phyloP scores from a whole-genome alignment of 495 filamentous ascomycete genomes.

The Annulohypoxylon maeteangense region DNA sequence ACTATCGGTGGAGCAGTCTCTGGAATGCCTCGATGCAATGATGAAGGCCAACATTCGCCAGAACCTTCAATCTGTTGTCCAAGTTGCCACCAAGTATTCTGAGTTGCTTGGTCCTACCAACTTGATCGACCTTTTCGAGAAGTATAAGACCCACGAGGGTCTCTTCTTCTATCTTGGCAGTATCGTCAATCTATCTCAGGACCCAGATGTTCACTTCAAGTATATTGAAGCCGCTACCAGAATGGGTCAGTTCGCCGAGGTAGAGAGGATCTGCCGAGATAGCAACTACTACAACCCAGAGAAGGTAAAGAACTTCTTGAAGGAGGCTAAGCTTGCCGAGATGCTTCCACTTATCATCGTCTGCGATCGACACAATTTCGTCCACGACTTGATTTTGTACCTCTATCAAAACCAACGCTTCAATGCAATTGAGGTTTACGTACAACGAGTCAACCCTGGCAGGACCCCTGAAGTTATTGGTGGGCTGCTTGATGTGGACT shows the following conservation, averaged over 20 bases:
- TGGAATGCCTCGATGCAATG: conserved; percentile 97
- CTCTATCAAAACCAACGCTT: conserved; percentile 99
- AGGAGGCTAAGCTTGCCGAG: conserved; percentile 91
- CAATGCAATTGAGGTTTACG: conserved; percentile 99
- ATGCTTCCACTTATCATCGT: conserved; percentile 98
- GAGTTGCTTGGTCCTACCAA: conserved; percentile 91
- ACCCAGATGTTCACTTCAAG: conserved; percentile 97
- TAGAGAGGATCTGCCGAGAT: conserved; percentile 96
- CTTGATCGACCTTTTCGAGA: conserved; percentile 94
- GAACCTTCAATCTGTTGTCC: conserved; percentile 92
- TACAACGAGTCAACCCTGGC: conserved; percentile 97
- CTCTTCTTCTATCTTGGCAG: conserved; percentile 98
- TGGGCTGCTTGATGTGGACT: conserved; percentile 96
- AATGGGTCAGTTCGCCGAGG: conserved; percentile 91
- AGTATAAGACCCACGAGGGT: conserved; percentile 95
- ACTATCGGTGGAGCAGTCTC: conserved; percentile 91
- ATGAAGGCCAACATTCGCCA: conserved; percentile 94
- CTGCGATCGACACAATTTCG: conserved; percentile 98
- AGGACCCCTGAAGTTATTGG: conserved; percentile 94
- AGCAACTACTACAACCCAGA: conserved; percentile 93
- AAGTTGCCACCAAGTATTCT: conserved; percentile 96
- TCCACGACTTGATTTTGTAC: conserved; percentile 95
- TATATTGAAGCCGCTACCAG: conserved; percentile 97
- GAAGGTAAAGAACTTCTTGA: conserved; percentile 99
- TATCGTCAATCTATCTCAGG: conserved; percentile 96